A percentile compares a stretch with the other conserved stretches of the same genome.
Conservation (phyloP, 1,284 basidiomycete species). For the Tetrapyrgos nigripes region DNA sequence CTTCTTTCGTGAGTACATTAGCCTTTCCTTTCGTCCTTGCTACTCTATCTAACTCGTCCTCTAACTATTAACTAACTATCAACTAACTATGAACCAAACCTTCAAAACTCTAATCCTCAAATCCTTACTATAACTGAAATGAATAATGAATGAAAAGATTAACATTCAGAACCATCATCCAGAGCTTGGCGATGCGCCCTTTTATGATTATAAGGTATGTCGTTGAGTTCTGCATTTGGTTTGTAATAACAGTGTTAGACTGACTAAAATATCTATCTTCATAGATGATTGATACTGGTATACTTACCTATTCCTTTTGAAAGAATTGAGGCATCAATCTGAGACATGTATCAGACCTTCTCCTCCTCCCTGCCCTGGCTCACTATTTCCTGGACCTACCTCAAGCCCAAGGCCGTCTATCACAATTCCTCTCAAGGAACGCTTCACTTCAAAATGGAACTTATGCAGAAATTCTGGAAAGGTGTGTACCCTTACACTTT, state of each 20-base stretch:
- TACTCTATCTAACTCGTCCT: no score
- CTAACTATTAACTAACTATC: no score
- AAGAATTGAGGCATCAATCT: constrained; percentile 25
- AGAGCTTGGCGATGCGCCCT: constrained; percentile 32
- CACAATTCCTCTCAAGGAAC: constrained; percentile 24
- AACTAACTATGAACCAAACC: no score
- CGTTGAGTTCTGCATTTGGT: no score
- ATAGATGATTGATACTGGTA: constrained; percentile 39
- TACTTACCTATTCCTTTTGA: no score
- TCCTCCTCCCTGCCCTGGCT: constrained; percentile 37
- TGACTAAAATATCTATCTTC: not conserved
- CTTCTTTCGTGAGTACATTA: constrained; percentile 28
- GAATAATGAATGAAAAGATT: constrained; percentile 15
- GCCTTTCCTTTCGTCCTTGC: no score
- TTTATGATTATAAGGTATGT: constrained; percentile 34
- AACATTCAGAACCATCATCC: constrained; percentile 27
- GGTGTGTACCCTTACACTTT: constrained; percentile 14
- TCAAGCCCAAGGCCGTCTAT: constrained; percentile 25
- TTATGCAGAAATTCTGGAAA: constrained; percentile 29
- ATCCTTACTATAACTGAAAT: not conserved
- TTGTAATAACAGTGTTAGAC: not conserved
- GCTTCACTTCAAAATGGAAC: constrained; percentile 32
- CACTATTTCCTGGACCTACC: constrained; percentile 34
- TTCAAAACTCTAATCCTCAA: no score
- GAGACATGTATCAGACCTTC: constrained; percentile 34